Percentiles rank a stretch among this genome's conserved stretches.
Evolutionary conservation across 176 grass and related monocot genomes (phyloP).

Genomic region (Triticum turgidum): DNA sequence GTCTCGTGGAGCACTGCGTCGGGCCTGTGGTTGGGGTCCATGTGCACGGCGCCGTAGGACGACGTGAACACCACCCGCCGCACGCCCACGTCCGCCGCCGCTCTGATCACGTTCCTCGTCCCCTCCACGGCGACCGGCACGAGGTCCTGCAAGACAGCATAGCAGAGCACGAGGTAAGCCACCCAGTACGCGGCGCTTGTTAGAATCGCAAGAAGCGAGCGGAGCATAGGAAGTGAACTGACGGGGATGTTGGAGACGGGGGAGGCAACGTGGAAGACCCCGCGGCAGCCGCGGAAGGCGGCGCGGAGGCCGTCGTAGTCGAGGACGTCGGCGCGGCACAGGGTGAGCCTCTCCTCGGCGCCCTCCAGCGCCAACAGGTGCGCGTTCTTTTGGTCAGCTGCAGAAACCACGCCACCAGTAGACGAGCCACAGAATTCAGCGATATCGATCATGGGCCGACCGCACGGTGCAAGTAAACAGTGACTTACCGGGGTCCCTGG

Average conservation of each 20-base stretch:
- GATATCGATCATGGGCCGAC: no score
- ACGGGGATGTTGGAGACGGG: constrained; percentile 24
- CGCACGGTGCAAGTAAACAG: no score
- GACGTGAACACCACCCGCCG: constrained; percentile 46
- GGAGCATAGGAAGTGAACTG: not conserved
- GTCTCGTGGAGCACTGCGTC: constrained; percentile 57
- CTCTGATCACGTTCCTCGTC: constrained; percentile 38
- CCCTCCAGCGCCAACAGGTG: constrained; percentile 33
- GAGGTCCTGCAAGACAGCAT: not conserved
- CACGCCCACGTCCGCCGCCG: constrained; percentile 27
- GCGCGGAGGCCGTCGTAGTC: constrained; percentile 17
- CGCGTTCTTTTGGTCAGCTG: constrained; percentile 44
- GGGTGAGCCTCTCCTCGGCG: constrained; percentile 35
- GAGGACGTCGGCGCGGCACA: constrained; percentile 50
- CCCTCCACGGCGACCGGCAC: constrained; percentile 52
- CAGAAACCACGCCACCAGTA: not conserved
- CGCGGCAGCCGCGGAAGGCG: constrained; percentile 46
- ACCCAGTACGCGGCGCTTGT: not conserved
- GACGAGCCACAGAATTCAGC: not conserved
- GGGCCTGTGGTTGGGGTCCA: constrained; percentile 54
- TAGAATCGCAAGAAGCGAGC: not conserved
- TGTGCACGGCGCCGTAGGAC: constrained; percentile 58
- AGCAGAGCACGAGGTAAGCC: not conserved
- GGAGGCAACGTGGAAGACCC: constrained; percentile 61
- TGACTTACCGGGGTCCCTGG: constrained; percentile 42